Conservation (phyloP, 2,329 filamentous ascomycete species). For the Teratosphaeria epicoccoides region DNA sequence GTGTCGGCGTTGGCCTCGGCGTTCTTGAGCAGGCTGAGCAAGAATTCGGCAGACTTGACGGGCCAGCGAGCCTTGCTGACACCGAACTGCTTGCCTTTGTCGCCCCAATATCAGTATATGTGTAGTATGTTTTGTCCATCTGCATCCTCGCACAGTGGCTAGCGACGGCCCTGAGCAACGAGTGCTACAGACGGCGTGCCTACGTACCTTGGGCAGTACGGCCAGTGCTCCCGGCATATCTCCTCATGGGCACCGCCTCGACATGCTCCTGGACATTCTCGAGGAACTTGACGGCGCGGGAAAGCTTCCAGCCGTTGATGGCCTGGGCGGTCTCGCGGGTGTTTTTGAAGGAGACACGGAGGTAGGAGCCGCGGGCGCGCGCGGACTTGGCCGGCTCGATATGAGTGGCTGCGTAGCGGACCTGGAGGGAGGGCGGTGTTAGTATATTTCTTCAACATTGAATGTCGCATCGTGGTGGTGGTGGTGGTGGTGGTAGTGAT, state of each 20-base stretch:
- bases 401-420: conserved; percentile 90
- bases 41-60: conserved; percentile 97
- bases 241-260: conserved; percentile 96
- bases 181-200: conserved; percentile 1
- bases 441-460: not conserved
- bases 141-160: conserved; percentile 29
- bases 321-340: conserved; percentile 98
- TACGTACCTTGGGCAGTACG: conserved; percentile 94
- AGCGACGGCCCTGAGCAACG: conserved; percentile 2
- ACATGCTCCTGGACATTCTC: conserved; percentile 96
- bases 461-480: not conserved
- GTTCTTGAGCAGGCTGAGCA: conserved; percentile 94
- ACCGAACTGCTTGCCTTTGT: conserved; percentile 92
- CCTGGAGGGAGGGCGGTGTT: conserved; percentile 40
- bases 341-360: conserved; percentile 99
- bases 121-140: conserved; percentile 9
- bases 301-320: conserved; percentile 98
- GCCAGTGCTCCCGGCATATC: conserved; percentile 92
- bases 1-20: conserved; percentile 93
- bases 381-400: conserved; percentile 87
- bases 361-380: conserved; percentile 95
- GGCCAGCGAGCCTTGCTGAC: conserved; percentile 98
- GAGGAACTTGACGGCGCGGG: conserved; percentile 91
- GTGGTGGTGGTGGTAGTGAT: no score
- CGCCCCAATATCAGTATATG: conserved; percentile 8